A percentile compares a stretch with the other conserved stretches of the same genome.
These are phyloP conservation scores for Paraconiothyrium sp. DNA, from an alignment of 2,329 filamentous ascomycete genomes.

Conservation along the genomic window DNA sequence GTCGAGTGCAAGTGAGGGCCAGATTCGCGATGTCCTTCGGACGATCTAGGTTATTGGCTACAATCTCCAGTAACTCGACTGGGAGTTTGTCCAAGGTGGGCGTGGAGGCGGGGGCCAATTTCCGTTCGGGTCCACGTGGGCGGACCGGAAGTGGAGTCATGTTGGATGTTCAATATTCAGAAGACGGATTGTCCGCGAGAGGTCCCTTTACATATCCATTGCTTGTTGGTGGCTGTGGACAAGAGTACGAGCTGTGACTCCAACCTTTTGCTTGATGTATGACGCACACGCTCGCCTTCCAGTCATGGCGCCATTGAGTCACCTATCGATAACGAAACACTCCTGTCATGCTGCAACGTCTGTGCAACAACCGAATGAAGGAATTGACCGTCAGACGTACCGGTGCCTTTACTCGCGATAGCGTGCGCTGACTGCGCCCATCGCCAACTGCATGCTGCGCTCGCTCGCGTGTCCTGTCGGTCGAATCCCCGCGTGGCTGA, in stretches of 20 bases:
- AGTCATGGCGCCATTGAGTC: constrained; percentile 5
- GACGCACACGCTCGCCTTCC: constrained; percentile 1
- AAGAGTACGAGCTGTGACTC: constrained; percentile 3
- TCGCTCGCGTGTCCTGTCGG: neutral
- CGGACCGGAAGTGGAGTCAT: constrained; percentile 1
- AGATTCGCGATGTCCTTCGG: constrained; percentile 39
- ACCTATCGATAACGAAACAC: constrained; percentile 8
- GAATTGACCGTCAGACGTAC: neutral
- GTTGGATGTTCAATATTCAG: constrained; percentile 2
- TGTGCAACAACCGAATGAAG: neutral
- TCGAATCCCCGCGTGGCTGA: constrained; percentile 5
- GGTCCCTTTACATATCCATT: constrained; percentile 1
- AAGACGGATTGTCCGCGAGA: neutral
- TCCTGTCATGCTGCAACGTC: neutral
- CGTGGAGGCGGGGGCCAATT: constrained; percentile 23
- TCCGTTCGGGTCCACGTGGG: constrained; percentile 5
- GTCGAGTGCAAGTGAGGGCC: constrained; percentile 32
- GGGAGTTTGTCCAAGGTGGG: constrained; percentile 38
- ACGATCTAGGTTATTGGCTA: constrained; percentile 40
- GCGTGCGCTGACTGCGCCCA: constrained; percentile 9
- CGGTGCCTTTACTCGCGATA: neutral
- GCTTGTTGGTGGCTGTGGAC: neutral
- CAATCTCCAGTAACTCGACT: constrained; percentile 45
- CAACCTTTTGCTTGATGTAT: constrained; percentile 3
- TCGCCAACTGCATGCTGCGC: neutral